Evolutionary conservation across 2,329 filamentous ascomycete genomes (phyloP).

Genomic region (Cladobotryum mycophilum): DNA sequence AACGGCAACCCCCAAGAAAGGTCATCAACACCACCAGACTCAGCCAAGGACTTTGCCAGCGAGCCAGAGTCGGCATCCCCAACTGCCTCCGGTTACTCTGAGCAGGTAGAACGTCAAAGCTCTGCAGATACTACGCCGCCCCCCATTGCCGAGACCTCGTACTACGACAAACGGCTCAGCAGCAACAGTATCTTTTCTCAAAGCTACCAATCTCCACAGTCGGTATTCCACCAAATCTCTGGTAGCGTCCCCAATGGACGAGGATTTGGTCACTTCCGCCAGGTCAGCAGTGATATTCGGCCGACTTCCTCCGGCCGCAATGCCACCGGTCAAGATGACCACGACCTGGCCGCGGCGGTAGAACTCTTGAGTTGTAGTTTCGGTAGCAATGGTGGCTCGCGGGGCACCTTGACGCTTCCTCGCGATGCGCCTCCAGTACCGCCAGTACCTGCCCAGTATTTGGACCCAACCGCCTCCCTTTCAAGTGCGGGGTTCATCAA

Average conservation of each 20-base stretch:
- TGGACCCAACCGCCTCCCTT: slow-evolving; percentile 53
- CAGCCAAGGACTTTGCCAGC: slow-evolving; percentile 63
- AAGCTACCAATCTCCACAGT: slow-evolving; percentile 70
- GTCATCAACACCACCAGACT: slow-evolving; percentile 56
- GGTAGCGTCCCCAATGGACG: slow-evolving; percentile 43
- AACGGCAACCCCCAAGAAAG: slow-evolving; percentile 47
- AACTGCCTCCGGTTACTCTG: slow-evolving; percentile 72
- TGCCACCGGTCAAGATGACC: slow-evolving; percentile 72
- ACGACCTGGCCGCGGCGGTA: slow-evolving; percentile 82
- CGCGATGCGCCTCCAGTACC: slow-evolving; percentile 81
- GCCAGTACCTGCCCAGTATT: slow-evolving; percentile 73
- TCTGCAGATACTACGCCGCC: slow-evolving; percentile 91
- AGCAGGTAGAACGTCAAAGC: slow-evolving; percentile 69
- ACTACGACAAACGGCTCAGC: slow-evolving; percentile 55
- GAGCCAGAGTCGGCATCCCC: slow-evolving; percentile 80
- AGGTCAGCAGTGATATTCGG: slow-evolving; percentile 68
- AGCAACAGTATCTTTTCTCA: slow-evolving; percentile 57
- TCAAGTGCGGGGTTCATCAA: slow-evolving; percentile 57
- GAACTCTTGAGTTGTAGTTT: slow-evolving; percentile 89
- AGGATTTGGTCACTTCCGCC: slow-evolving; percentile 55
- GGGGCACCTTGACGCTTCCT: slow-evolving; percentile 54
- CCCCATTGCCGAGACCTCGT: slow-evolving; percentile 59
- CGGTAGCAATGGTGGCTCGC: slow-evolving; percentile 64
- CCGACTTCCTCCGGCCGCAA: slow-evolving; percentile 75
- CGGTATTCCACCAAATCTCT: slow-evolving; percentile 28